Base-by-base conservation (phyloP, 495 filamentous ascomycete species). In the Bombardia bombarda region DNA sequence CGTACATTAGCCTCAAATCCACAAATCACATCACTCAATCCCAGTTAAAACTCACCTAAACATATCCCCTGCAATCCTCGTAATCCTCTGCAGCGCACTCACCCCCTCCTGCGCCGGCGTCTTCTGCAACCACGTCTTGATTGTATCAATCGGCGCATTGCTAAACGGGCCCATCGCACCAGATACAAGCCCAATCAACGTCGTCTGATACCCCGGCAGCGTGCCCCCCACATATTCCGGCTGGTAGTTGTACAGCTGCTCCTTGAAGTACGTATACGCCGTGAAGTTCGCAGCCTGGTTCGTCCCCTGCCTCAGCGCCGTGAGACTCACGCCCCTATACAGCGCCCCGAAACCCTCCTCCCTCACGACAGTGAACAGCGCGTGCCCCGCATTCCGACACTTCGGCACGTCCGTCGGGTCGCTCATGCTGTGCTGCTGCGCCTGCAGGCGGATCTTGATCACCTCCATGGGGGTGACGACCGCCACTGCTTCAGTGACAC, bases 211-310 rank as follows among this genome's bases (percentile, higher is more conserved):
- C 32, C 77, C 73, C 3, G 92, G 90, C 13, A 99, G 72, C 52
- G 77, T 79, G 70, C 68, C 28, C 52, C 38, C 55, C 23, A 45
- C 40, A 50, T 79, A 60, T 51, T 76, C 58, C 67, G 85, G 77
- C 64, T 90, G 87, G 54, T 63, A 68, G 17, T 71, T 61, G 58
- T 90, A 81, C 33, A 95, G 76, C 31, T 68, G 65, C 43, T 82
- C 75, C 69, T 94, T 93, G 63, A 97, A 82, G 65, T 96, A 83
- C 1, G 86, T 87, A 68, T 99, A 99, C 9, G 93, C 93, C 20
- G 90, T 96, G 74, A 99, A 99, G 73, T 99, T 99, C 58, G 92
- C 85, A 9, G 93, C 92, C 69, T 99, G 92, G 70, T 99, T 98
- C 44, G 80, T 89, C 42, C 90, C 92, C 65, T 98, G 92, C 39